phyloP scores from a whole-genome alignment of 2,329 filamentous ascomycete genomes.

The Aspergillus neoniger region DNA sequence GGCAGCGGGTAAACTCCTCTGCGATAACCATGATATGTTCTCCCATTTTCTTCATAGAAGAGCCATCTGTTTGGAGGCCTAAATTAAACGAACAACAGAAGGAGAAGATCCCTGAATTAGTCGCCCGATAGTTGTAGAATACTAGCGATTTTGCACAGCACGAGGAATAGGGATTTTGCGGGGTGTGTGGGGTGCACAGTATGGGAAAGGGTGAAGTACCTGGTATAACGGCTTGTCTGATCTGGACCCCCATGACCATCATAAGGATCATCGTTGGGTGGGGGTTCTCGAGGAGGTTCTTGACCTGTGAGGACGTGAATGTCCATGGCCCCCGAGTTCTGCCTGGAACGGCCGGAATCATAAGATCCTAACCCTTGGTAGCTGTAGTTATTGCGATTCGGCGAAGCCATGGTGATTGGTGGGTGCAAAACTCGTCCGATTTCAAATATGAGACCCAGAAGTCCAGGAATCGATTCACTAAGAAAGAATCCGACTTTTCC shows the following conservation, averaged over 20 bases:
- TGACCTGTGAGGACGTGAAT: conserved; percentile 37
- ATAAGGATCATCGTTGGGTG: conserved; percentile 24
- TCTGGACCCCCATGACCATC: conserved; percentile 34
- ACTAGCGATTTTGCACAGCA: neutral
- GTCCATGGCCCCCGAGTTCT: conserved; percentile 41
- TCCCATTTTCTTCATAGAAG: conserved; percentile 65
- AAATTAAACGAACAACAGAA: conserved; percentile 11
- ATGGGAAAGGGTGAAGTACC: conserved; percentile 23
- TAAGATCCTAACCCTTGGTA: conserved; percentile 29
- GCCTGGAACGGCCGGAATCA: conserved; percentile 33
- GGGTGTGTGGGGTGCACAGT: neutral
- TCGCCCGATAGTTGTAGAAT: conserved; percentile 12
- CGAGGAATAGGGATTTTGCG: neutral
- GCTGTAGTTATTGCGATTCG: conserved; percentile 24
- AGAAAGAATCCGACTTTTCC: neutral
- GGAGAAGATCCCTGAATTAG: conserved; percentile 17
- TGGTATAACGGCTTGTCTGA: conserved; percentile 22
- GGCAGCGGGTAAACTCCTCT: conserved; percentile 73
- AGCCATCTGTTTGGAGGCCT: conserved; percentile 42
- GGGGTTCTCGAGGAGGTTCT: conserved; percentile 28
- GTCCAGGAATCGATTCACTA: neutral
- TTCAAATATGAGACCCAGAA: conserved; percentile 20
- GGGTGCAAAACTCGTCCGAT: conserved; percentile 26
- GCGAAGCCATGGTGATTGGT: conserved; percentile 23
- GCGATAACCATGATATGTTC: conserved; percentile 68